A percentile compares a stretch with the other conserved stretches of the same genome.
Evolutionary conservation across 371 early-diverging fungal genomes (phyloP).

Genomic region (Mucor plumbeus): DNA sequence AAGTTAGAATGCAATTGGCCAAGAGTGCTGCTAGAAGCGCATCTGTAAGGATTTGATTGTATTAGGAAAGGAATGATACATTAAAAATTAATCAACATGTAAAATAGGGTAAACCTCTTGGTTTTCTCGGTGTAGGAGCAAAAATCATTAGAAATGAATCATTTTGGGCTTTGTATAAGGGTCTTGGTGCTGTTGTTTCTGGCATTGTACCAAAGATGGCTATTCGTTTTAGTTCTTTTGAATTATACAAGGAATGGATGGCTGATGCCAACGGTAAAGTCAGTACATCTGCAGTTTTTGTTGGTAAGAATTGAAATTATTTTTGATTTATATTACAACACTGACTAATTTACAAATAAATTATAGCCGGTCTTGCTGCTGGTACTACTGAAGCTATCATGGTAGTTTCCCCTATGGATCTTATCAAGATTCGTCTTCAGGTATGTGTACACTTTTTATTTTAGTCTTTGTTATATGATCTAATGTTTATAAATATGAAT

Average conservation of each 20-base stretch:
- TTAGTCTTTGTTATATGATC: neutral
- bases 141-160: conserved; percentile 91
- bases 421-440: conserved; percentile 96
- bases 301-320: conserved; percentile 62
- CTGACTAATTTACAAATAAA: too few species aligned
- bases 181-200: conserved; percentile 95
- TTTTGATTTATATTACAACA: neutral
- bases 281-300: conserved; percentile 76
- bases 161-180: conserved; percentile 93
- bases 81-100: neutral
- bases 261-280: conserved; percentile 76
- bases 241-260: conserved; percentile 87
- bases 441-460: conserved; percentile 15
- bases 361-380: conserved; percentile 90
- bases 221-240: conserved; percentile 96
- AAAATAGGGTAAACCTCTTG: conserved; percentile 50
- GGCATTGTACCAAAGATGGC: conserved; percentile 99
- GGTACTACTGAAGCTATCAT: conserved; percentile 95
- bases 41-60: conserved; percentile 39
- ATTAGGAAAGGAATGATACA: neutral
- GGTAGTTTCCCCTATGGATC: conserved; percentile 98
- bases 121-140: conserved; percentile 85
- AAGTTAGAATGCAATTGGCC: conserved; percentile 91
- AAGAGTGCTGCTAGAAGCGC: conserved; percentile 52
- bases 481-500: neutral